A percentile compares a stretch with the other conserved stretches of the same genome.
phyloP scores from a whole-genome alignment of 2,329 filamentous ascomycete genomes.

The Pleochaeta shiraiana region DNA sequence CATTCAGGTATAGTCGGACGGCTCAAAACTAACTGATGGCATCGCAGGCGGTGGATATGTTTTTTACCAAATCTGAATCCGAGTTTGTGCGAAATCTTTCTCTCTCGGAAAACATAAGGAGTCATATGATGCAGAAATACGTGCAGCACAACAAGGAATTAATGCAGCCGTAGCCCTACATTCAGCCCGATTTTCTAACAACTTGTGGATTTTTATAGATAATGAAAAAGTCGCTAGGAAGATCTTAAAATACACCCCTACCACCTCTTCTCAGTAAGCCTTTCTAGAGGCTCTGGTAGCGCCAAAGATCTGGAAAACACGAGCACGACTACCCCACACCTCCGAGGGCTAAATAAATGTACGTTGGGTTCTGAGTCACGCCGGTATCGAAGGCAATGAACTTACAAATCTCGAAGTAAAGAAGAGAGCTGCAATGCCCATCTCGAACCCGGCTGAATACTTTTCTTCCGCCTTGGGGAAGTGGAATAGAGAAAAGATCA shows the following conservation, averaged over 20 bases:
- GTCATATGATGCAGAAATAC: too few relatives aligned
- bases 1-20: too few relatives aligned
- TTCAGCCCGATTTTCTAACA: too few relatives aligned
- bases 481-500: not conserved
- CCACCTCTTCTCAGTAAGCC: not conserved
- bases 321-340: not conserved
- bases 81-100: not conserved
- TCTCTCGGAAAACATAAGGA: too few relatives aligned
- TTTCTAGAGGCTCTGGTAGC: not conserved
- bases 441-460: too few relatives aligned
- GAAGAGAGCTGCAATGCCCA: too few relatives aligned
- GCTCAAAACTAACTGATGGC: not conserved
- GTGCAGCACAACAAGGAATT: not conserved
- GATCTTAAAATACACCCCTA: not conserved
- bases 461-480: not conserved
- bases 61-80: not conserved
- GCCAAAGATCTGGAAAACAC: too few relatives aligned
- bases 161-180: not conserved
- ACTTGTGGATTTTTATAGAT: not conserved
- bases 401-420: too few relatives aligned
- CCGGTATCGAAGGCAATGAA: too few relatives aligned
- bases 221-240: not conserved
- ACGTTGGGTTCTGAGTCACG: too few relatives aligned
- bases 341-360: not conserved
- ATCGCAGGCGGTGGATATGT: not conserved